Base-by-base conservation (phyloP, 441 rosid species). In the Erodium trifolium region DNA sequence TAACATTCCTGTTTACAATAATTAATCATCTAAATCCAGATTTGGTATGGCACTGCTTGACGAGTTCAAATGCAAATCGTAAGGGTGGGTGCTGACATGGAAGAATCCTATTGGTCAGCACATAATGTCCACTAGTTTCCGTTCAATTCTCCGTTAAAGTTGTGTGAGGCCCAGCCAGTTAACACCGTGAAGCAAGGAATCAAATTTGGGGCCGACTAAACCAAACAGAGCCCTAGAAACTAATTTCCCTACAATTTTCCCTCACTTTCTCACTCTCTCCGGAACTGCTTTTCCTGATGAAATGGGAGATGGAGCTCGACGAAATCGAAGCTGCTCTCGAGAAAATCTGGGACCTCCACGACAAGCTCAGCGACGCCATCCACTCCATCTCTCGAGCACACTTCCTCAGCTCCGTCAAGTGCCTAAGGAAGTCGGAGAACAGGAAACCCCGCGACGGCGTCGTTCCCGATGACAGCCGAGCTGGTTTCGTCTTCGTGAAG, bases 311-410 rank as follows among this genome's bases (percentile, higher is more conserved):
- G 97, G 98, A 93, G 87, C 70, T 82, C 31, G 93, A 89, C 53
- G 98, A 89, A 79, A 84, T 88, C 70, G 97, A 91, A 79, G 90
- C 87, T 0, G 85, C 86, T 34, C 86, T 93, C 13, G 97, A 89
- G 85, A 93, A 85, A 78, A 88, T 93, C 59, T 93, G 98, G 90
- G 98, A 90, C 80, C 81, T 93, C 7, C 98, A 90, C 82, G 96
- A 90, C 84, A 88, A 93, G 81, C 85, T 90, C 34, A 93, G 96
- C 84, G 97, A 93, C 77, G 96, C 92, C 64, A 93, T 93, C 68
- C 94, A 85, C 84, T 78, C 87, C 14, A 85, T 89, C 74, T 88
- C 97, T 12, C 84, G 95, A 0, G 51, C 87, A 68, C 97, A 93
- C 71, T 91, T 90, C 77, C 89, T 86, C 69, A 80, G 78, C 59